These are phyloP conservation scores for Orbilia oligospora DNA, from an alignment of 2,329 filamentous ascomycete species.

Conservation along the genomic window DNA sequence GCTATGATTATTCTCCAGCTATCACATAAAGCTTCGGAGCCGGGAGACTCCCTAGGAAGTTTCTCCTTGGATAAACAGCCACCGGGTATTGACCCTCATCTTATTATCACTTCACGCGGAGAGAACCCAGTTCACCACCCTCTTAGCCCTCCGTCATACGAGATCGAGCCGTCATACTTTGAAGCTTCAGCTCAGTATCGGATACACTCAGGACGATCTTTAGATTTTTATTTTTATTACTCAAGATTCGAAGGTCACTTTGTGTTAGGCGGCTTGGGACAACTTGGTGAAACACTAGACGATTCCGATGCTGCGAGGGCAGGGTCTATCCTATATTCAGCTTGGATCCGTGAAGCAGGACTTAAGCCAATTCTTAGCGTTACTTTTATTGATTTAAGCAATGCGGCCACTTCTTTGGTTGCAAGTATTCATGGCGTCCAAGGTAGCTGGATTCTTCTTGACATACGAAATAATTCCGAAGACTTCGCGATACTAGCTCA, in stretches of 20 bases:
- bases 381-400: conserved; percentile 6
- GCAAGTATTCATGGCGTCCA: background rate
- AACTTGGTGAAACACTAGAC: background rate
- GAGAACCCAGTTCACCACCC: background rate
- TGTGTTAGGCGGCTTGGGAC: background rate
- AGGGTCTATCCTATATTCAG: conserved; percentile 64
- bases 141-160: background rate
- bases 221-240: conserved; percentile 6
- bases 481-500: background rate
- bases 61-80: background rate
- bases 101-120: background rate
- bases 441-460: background rate
- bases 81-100: conserved; percentile 22
- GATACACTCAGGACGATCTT: background rate
- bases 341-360: conserved; percentile 34
- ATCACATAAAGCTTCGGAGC: background rate
- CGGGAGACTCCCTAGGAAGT: no score
- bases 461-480: background rate
- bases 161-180: conserved; percentile 21
- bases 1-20: conserved; percentile 27
- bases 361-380: conserved; percentile 10
- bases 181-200: background rate
- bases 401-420: background rate
- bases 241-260: conserved; percentile 26
- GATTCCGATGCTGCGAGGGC: conserved; percentile 67